phyloP scores from a whole-genome alignment of 2,329 filamentous ascomycete genomes.

The Aspergillus hortae region DNA sequence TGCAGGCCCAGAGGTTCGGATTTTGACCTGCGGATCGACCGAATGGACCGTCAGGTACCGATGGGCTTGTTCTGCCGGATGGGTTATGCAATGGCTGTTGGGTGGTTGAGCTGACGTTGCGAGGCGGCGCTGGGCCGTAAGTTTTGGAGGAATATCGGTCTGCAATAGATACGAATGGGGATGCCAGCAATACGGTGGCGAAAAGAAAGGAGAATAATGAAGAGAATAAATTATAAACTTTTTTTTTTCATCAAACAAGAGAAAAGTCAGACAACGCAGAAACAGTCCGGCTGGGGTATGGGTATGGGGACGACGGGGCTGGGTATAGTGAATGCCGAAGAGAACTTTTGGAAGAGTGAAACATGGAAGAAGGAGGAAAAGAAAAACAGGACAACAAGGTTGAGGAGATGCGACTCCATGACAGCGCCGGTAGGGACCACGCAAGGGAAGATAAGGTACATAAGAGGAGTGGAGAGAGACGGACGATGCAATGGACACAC shows the following conservation, averaged over 20 bases:
- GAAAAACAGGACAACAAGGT: too few relatives aligned
- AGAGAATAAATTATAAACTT: too few relatives aligned
- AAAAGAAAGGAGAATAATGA: constrained; percentile 1
- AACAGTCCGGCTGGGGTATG: neutral
- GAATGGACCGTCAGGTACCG: too few relatives aligned
- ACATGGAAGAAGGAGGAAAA: too few relatives aligned
- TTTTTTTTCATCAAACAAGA: too few relatives aligned
- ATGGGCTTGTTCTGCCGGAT: too few relatives aligned
- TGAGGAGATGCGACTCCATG: too few relatives aligned
- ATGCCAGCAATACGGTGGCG: neutral
- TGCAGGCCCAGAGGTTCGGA: neutral
- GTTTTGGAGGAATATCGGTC: neutral
- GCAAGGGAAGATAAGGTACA: constrained; percentile 21
- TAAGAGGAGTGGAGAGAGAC: constrained; percentile 19
- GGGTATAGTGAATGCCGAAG: too few relatives aligned
- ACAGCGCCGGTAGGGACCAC: neutral
- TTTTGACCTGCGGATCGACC: too few relatives aligned
- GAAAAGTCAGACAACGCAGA: neutral
- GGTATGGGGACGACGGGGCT: too few relatives aligned
- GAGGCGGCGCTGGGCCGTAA: neutral
- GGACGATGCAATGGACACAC: constrained; percentile 21
- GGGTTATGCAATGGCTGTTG: too few relatives aligned
- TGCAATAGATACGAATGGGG: constrained; percentile 4
- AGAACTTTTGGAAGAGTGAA: too few relatives aligned
- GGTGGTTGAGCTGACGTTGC: neutral